Evolutionary conservation across 2,329 filamentous ascomycete genomes (phyloP), one percentile per base, ranked within the genome.

Genomic region (Coleophoma cylindrospora): DNA sequence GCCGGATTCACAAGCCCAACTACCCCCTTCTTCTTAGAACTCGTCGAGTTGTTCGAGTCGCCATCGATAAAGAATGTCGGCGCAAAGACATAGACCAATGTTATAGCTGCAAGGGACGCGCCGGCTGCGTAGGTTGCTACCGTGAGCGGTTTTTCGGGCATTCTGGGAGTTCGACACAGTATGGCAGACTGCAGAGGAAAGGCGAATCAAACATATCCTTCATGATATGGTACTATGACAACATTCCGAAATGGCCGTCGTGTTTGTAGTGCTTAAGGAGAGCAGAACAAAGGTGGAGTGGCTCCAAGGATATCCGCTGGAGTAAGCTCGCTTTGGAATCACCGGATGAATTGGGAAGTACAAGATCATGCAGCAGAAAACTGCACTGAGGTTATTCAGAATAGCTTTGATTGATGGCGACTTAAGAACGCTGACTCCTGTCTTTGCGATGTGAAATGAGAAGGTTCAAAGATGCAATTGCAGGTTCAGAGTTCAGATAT

Each of bases 51-150:
- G 51, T 69, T 71, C 47, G 84, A 79, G 50, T 94, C 87, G 64
- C 86, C 84, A 70, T 99, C 92, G 67, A 97, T 86, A 62, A 95
- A 89, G 70, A 92, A 97, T 47, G 91, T 97, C n/a, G 94, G 94
- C 9, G 87, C 91, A 70, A 99, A 97, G 61, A 97, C 92, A 70
- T 97, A 99, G 67, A 97, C 89, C 51, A 97, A 81, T 33, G 94
- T 92, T 55, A 95, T 89, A 54, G 94, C 94, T 50, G 94, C 94
- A 55, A 99, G 86, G 49, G 91, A 96, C 53, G 92, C 94, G 61
- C 92, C 92, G 52, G 92, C 94, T 63, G 94, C 94, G 71, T 99
- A 99, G 41, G 89, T 90, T 61, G 90, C 89, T 61, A 94, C 86
- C 8, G 86, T 91, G 52, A 89, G 78, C 49, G 84, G 84, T 74